Evolutionary conservation across 768 basidiomycete genomes (phyloP), one percentile per base, ranked within the genome.

Genomic region (Suillus decipiens): DNA sequence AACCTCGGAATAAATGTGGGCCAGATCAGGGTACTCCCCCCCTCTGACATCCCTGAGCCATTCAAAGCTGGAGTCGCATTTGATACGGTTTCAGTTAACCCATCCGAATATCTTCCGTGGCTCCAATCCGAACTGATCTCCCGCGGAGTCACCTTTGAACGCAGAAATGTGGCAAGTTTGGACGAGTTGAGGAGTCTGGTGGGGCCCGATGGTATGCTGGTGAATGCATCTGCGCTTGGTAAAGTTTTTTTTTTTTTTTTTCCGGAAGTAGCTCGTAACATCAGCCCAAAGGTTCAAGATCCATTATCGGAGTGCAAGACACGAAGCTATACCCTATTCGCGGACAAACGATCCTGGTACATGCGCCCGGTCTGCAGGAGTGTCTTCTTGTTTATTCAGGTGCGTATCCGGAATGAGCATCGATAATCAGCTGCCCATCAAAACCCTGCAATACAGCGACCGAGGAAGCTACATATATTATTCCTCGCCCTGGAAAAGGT

Each of bases 251-350:
- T 59, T 17, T 57, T 17, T 53, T n/a, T n/a, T n/a, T n/a, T n/a
- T n/a, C n/a, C 50, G 3, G 39, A 19, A 28, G 36, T 3, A 5
- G 22, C 60, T 14, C 19, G 62, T 59, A 22, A 42, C 33, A 41
- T 22, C 47, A 19, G 41, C 14, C 28, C 36, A 39, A 58, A 83
- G 90, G 89, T 4, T 86, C 93, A 10, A 81, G 85, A 57, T 86
- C 85, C 37, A 80, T 96, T 48, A 84, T 90, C 14, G 95, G 94
- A 6, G 86, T 96, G 2, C 88, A 95, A 69, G 95, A 97, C 73
- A 80, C 81, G 62, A 78, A 77, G 28, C 77, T 95, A 28, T 86
- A 85, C 71, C 93, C 95, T 1, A 83, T 95, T 66, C 82, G 93
- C 50, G 95, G 95, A 9, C 95, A 96, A 76, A 89, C 92, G 0